Evolutionary conservation across 768 basidiomycete genomes (phyloP).

Genomic region (Astraeus odoratus): DNA sequence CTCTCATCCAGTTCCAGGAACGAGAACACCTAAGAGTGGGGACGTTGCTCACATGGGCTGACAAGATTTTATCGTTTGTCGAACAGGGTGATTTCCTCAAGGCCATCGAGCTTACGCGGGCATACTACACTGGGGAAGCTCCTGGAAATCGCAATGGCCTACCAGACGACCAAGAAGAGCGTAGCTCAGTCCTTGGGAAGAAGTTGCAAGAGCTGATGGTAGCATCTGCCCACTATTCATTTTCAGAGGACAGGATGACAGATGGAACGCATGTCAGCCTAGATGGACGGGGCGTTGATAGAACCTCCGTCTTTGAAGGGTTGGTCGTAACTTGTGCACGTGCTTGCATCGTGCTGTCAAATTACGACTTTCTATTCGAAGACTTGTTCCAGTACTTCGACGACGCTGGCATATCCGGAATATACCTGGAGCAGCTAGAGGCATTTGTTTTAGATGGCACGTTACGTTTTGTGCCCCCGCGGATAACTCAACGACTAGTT

Average conservation of each 20-base stretch:
- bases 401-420: conserved; percentile 71
- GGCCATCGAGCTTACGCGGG: conserved; percentile 80
- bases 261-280: conserved; percentile 79
- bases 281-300: conserved; percentile 87
- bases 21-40: conserved; percentile 68
- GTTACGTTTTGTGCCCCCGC: conserved; percentile 76
- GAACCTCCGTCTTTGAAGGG: conserved; percentile 83
- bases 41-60: conserved; percentile 90
- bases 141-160: conserved; percentile 85
- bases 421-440: conserved; percentile 80
- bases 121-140: conserved; percentile 74
- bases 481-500: conserved; percentile 80
- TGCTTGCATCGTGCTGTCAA: conserved; percentile 73
- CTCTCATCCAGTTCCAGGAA: conserved; percentile 37
- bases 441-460: conserved; percentile 69
- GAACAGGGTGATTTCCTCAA: conserved; percentile 81
- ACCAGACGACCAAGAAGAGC: conserved; percentile 55
- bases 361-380: conserved; percentile 86
- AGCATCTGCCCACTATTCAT: conserved; percentile 84
- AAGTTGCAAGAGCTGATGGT: conserved; percentile 78
- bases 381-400: conserved; percentile 90
- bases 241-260: conserved; percentile 91
- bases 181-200: conserved; percentile 59
- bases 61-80: conserved; percentile 78
- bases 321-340: conserved; percentile 72